A percentile compares a stretch with the other conserved stretches of the same genome.
Evolutionary conservation across 2,329 filamentous ascomycete species (phyloP).

Genomic region (Chalaropsis thielavioides): DNA sequence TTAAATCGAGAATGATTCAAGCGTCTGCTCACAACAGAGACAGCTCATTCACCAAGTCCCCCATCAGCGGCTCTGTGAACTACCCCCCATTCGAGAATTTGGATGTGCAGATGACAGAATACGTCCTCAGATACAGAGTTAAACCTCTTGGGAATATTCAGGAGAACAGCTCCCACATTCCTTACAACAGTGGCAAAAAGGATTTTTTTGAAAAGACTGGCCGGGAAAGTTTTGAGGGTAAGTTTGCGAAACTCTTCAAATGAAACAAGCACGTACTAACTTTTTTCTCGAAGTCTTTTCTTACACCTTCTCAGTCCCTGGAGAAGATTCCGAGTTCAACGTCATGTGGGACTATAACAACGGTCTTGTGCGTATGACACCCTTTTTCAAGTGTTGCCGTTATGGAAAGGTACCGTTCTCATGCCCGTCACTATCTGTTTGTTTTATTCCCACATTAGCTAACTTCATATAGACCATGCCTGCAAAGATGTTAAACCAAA

Average conservation of each 20-base stretch:
- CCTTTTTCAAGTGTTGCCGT: slow-evolving; percentile 81
- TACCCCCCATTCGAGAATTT: slow-evolving; percentile 60
- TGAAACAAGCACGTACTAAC: background rate
- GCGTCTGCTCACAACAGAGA: slow-evolving; percentile 23
- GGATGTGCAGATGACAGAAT: slow-evolving; percentile 39
- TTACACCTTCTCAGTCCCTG: slow-evolving; percentile 64
- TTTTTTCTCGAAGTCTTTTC: slow-evolving; percentile 49
- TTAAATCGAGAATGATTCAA: background rate
- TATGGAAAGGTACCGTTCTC: slow-evolving; percentile 59
- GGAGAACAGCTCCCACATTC: slow-evolving; percentile 59
- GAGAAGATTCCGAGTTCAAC: slow-evolving; percentile 49
- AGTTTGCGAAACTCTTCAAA: slow-evolving; percentile 14
- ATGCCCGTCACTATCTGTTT: background rate
- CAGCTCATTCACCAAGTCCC: slow-evolving; percentile 11
- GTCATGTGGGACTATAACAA: slow-evolving; percentile 98
- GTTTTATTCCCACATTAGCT: background rate
- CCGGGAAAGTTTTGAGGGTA: slow-evolving; percentile 78
- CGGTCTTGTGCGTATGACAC: slow-evolving; percentile 83
- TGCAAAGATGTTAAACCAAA: slow-evolving; percentile 64
- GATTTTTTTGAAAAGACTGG: slow-evolving; percentile 75
- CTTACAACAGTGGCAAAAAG: slow-evolving; percentile 91
- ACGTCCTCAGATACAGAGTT: slow-evolving; percentile 51
- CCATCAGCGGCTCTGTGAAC: slow-evolving; percentile 46
- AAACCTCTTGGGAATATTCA: slow-evolving; percentile 49
- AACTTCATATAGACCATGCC: slow-evolving; percentile 57